Percentiles rank a stretch among this genome's conserved stretches.
These are phyloP conservation scores for Castanea mollissima DNA, from an alignment of 306 rosid species.

Conservation along the genomic window DNA sequence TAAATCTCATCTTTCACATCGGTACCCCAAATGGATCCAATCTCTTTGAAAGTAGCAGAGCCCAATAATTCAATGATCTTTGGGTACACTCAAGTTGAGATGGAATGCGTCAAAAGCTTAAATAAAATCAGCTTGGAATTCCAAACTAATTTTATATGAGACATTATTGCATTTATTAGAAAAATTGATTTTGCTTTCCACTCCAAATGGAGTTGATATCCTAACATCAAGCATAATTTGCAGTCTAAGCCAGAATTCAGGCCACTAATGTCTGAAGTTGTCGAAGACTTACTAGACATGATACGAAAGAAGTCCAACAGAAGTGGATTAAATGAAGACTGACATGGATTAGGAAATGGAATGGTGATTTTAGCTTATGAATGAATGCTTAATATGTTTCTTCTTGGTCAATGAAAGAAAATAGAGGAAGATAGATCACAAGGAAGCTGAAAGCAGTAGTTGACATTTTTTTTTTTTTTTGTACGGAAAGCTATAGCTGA, in stretches of 20 bases:
- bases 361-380: too few species aligned
- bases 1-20: too few species aligned
- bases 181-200: not conserved
- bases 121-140: not conserved
- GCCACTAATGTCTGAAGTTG: constrained; percentile 93
- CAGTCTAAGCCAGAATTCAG: constrained; percentile 92
- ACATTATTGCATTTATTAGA: not conserved
- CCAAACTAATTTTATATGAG: not conserved
- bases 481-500: too few species aligned
- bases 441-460: too few species aligned
- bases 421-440: too few species aligned
- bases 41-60: too few species aligned
- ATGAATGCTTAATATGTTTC: too few species aligned
- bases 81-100: not conserved
- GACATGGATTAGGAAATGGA: too few species aligned
- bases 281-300: constrained; percentile 79
- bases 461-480: too few species aligned
- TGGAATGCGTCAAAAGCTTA: constrained; percentile 4
- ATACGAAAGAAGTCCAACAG: constrained; percentile 58
- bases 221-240: constrained; percentile 23
- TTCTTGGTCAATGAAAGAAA: too few species aligned
- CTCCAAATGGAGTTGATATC: not conserved
- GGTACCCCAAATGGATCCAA: too few species aligned
- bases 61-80: too few species aligned
- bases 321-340: constrained; percentile 61